Evolutionary conservation across 306 rosid genomes (phyloP).

Genomic region (Rubus idaeus): DNA sequence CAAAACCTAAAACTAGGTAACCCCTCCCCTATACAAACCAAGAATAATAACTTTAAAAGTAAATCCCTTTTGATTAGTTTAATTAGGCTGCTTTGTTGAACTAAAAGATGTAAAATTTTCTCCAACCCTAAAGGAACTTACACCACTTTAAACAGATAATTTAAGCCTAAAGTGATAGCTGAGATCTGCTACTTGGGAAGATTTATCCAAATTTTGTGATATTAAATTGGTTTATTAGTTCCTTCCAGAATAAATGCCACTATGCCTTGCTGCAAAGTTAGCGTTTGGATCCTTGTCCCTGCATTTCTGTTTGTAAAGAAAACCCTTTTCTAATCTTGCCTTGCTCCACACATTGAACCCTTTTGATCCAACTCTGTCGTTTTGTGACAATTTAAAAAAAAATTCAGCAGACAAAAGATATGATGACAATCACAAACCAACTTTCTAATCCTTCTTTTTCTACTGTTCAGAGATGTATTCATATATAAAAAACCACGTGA

Average conservation of each 20-base stretch:
- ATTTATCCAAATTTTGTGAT: neutral
- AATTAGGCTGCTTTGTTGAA: neutral
- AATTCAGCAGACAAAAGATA: neutral
- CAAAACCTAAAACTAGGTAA: neutral
- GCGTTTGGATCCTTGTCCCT: slow-evolving; percentile 9
- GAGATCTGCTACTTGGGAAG: slow-evolving; percentile 1
- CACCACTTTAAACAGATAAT: slow-evolving; percentile 3
- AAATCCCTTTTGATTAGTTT: neutral
- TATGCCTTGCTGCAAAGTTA: slow-evolving; percentile 15
- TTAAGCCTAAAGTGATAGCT: slow-evolving; percentile 16
- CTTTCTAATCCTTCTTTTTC: slow-evolving; percentile 9
- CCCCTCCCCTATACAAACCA: neutral
- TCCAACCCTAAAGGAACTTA: slow-evolving; percentile 3
- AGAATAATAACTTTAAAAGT: neutral
- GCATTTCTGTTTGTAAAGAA: neutral
- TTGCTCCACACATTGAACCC: neutral
- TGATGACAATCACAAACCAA: neutral
- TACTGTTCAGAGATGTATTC: neutral
- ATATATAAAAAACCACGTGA: neutral
- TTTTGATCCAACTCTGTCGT: neutral
- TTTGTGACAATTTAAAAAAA: neutral
- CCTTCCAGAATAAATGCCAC: slow-evolving; percentile 10
- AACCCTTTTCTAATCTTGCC: neutral
- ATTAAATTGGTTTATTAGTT: neutral
- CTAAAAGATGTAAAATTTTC: slow-evolving; percentile 13